Conservation (phyloP, 176 grass and related monocot genomes). For the Oryza glumipatula region DNA sequence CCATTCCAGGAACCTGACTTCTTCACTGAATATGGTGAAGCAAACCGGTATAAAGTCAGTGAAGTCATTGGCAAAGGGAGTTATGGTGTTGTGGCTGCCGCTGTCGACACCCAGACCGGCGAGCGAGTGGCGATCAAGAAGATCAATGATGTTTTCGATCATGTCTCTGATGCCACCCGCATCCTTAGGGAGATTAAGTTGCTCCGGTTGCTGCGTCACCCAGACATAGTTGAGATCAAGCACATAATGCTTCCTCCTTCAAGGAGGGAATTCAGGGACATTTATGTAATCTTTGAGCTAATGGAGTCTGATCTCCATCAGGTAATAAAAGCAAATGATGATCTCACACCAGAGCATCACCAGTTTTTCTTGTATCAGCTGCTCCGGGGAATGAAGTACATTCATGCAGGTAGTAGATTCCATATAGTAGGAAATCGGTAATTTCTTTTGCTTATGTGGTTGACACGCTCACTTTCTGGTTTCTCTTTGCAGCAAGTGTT, state of each 20-base stretch:
- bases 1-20: constrained; percentile 65
- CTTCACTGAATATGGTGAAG: constrained; percentile 88
- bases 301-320: constrained; percentile 91
- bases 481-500: constrained; percentile 69
- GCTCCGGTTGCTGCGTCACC: constrained; percentile 73
- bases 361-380: constrained; percentile 95
- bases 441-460: not conserved
- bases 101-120: constrained; percentile 76
- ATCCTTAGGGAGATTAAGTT: constrained; percentile 93
- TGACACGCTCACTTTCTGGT: constrained; percentile 17
- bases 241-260: constrained; percentile 94
- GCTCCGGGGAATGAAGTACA: constrained; percentile 86
- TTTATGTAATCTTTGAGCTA: constrained; percentile 86
- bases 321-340: constrained; percentile 88
- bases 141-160: constrained; percentile 90
- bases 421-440: not conserved
- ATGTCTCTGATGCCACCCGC: constrained; percentile 85
- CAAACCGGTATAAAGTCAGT: constrained; percentile 75
- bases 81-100: constrained; percentile 83
- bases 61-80: constrained; percentile 91
- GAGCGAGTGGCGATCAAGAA: constrained; percentile 92
- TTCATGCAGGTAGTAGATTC: constrained; percentile 73
- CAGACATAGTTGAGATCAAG: constrained; percentile 87
- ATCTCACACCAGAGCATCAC: constrained; percentile 87
- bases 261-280: constrained; percentile 84